phyloP scores from a whole-genome alignment of 306 rosid genomes.

The Parietaria judaica region DNA sequence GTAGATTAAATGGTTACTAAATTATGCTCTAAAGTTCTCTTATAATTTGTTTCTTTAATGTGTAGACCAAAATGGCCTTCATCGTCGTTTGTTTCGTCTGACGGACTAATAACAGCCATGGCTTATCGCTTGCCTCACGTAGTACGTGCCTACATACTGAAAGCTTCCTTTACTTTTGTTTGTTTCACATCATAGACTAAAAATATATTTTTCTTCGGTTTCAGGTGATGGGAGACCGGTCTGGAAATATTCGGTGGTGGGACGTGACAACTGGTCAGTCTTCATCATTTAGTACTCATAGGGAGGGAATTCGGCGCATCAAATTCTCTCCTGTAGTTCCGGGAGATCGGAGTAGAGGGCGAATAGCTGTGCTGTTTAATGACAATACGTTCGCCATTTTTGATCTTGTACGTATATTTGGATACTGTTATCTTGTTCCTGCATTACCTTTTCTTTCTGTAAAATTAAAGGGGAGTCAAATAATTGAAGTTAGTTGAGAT shows the following conservation, averaged over 20 bases:
- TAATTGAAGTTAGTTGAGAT: too few relatives aligned
- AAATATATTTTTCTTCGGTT: constrained; percentile 27
- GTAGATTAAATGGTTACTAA: too few relatives aligned
- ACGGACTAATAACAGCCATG: constrained; percentile 94
- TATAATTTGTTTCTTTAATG: constrained; percentile 20
- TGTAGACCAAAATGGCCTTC: constrained; percentile 98
- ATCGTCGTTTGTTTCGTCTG: constrained; percentile 76
- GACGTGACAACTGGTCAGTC: constrained; percentile 90
- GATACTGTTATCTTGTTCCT: constrained; percentile 9
- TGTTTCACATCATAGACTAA: constrained; percentile 7
- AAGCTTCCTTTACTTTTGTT: neutral
- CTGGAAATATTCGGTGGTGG: constrained; percentile 96
- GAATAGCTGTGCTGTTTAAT: constrained; percentile 83
- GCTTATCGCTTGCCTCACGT: constrained; percentile 98
- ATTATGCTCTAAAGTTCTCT: constrained; percentile 18
- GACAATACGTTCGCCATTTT: constrained; percentile 90
- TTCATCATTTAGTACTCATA: constrained; percentile 89
- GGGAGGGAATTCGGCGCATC: constrained; percentile 89
- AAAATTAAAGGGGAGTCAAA: neutral
- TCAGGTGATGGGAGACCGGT: constrained; percentile 99
- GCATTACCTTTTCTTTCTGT: constrained; percentile 12
- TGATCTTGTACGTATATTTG: constrained; percentile 70
- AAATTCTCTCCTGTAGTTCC: constrained; percentile 83
- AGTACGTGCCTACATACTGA: constrained; percentile 27
- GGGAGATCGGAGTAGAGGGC: constrained; percentile 89